Evolutionary conservation across 768 basidiomycete genomes (phyloP).

Genomic region (Lactarius trivialis): DNA sequence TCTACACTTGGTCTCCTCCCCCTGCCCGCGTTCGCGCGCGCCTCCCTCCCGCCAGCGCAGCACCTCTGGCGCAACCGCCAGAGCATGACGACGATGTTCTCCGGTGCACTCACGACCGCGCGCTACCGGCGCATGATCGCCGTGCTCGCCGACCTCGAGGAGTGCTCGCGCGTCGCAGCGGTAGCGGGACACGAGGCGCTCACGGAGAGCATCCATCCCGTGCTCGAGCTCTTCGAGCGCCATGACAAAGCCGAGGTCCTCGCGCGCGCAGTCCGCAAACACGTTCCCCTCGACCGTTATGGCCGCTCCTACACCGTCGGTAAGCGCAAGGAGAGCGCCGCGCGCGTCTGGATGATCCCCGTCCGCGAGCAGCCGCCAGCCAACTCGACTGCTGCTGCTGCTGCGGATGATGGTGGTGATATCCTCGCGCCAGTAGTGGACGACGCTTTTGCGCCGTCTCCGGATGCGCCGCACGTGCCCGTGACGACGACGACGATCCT

Average conservation of each 20-base stretch:
- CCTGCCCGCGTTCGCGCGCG: conserved; percentile 63
- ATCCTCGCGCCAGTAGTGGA: conserved; percentile 7
- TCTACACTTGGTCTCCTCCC: conserved; percentile 66
- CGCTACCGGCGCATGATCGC: conserved; percentile 61
- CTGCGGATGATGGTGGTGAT: neutral
- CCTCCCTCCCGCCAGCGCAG: conserved; percentile 48
- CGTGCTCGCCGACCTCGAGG: conserved; percentile 60
- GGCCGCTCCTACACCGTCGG: conserved; percentile 87
- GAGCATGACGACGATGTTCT: conserved; percentile 53
- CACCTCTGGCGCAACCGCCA: conserved; percentile 63
- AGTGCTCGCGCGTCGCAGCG: conserved; percentile 52
- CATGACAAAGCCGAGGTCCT: conserved; percentile 47
- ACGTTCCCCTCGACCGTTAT: conserved; percentile 56
- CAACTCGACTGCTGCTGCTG: neutral
- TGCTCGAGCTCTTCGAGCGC: conserved; percentile 60
- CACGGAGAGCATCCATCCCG: conserved; percentile 40
- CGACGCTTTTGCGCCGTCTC: conserved; percentile 17
- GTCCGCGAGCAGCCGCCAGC: conserved; percentile 30
- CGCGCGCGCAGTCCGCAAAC: conserved; percentile 46
- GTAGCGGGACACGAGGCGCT: conserved; percentile 55
- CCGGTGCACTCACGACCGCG: conserved; percentile 54
- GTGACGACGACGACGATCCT: conserved; percentile 62
- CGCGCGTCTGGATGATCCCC: conserved; percentile 90
- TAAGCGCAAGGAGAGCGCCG: conserved; percentile 81
- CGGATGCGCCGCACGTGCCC: conserved; percentile 22